Evolutionary conservation across 139 green algal genomes (phyloP).

Genomic region (Chlorella sp.): DNA sequence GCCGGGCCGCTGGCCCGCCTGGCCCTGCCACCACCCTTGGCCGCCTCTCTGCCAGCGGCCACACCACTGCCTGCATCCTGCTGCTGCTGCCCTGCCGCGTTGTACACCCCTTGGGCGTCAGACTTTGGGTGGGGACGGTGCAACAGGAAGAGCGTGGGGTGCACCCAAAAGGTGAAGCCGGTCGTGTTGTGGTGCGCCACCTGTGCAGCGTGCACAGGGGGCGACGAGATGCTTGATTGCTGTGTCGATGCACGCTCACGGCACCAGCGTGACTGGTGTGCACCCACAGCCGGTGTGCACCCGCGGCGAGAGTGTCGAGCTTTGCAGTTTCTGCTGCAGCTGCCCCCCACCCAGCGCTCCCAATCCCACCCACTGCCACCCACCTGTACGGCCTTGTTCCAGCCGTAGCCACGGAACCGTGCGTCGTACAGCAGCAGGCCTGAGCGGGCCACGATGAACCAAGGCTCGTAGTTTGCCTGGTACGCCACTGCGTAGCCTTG

Average conservation of each 20-base stretch:
- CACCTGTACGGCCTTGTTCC: slow-evolving; percentile 50
- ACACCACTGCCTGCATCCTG: no score
- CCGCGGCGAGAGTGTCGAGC: background rate
- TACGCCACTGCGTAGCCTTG: slow-evolving; percentile 7
- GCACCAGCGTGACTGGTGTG: background rate
- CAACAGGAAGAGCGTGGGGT: slow-evolving; percentile 28
- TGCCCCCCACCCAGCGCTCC: background rate
- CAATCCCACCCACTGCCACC: background rate
- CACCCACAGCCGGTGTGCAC: background rate
- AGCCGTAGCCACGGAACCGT: slow-evolving; percentile 47
- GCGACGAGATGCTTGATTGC: background rate
- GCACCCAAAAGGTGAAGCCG: slow-evolving; percentile 23
- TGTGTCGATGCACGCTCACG: background rate
- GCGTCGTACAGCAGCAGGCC: slow-evolving; percentile 32
- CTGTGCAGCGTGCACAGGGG: background rate
- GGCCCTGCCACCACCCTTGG: no score
- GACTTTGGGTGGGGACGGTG: slow-evolving; percentile 32
- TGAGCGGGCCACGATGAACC: slow-evolving; percentile 39
- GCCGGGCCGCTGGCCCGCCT: background rate
- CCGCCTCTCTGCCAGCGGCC: no score
- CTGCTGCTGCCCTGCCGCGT: background rate
- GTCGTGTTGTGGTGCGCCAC: slow-evolving; percentile 7
- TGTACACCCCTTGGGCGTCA: slow-evolving; percentile 20
- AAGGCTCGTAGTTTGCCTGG: slow-evolving; percentile 44
- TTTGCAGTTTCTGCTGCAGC: no score